phyloP scores from a whole-genome alignment of 306 rosid genomes.

The Ochetophila trinervis region DNA sequence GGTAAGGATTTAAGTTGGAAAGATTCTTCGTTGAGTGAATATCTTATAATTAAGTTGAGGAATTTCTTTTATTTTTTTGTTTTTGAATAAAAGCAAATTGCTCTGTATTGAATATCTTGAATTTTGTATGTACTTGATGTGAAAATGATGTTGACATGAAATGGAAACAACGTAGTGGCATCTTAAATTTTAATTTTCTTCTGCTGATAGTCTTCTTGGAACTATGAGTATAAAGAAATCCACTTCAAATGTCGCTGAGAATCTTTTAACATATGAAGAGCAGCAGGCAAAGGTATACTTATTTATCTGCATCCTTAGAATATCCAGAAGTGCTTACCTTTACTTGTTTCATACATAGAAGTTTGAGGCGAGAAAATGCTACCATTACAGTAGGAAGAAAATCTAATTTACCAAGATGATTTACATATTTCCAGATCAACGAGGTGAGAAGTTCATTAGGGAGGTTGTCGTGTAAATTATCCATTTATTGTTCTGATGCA shows the following conservation, averaged over 20 bases:
- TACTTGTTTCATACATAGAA: slow-evolving; percentile 13
- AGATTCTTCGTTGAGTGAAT: neutral
- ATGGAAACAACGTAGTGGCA: slow-evolving; percentile 4
- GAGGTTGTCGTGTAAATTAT: slow-evolving; percentile 54
- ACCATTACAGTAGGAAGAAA: slow-evolving; percentile 15
- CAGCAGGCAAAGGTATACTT: slow-evolving; percentile 62
- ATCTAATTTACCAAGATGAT: neutral
- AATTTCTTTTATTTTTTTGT: neutral
- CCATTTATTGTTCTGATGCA: slow-evolving; percentile 72
- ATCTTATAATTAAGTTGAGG: neutral
- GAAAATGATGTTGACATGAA: slow-evolving; percentile 15
- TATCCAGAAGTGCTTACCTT: neutral
- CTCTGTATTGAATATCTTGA: slow-evolving; percentile 16
- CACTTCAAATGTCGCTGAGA: slow-evolving; percentile 49
- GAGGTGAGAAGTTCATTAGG: slow-evolving; percentile 74
- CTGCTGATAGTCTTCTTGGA: slow-evolving; percentile 28
- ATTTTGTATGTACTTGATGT: slow-evolving; percentile 1
- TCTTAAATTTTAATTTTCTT: slow-evolving; percentile 28
- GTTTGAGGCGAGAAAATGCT: slow-evolving; percentile 9
- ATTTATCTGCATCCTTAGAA: slow-evolving; percentile 3
- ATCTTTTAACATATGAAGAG: slow-evolving; percentile 41
- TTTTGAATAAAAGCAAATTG: slow-evolving; percentile 16
- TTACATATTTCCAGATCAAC: slow-evolving; percentile 50
- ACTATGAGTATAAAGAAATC: slow-evolving; percentile 60
- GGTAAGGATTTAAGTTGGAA: no score